Percentiles rank a stretch among this genome's conserved stretches.
These are phyloP conservation scores for Aspergillus incahuasiensis DNA, from an alignment of 495 filamentous ascomycete species.

Conservation along the genomic window DNA sequence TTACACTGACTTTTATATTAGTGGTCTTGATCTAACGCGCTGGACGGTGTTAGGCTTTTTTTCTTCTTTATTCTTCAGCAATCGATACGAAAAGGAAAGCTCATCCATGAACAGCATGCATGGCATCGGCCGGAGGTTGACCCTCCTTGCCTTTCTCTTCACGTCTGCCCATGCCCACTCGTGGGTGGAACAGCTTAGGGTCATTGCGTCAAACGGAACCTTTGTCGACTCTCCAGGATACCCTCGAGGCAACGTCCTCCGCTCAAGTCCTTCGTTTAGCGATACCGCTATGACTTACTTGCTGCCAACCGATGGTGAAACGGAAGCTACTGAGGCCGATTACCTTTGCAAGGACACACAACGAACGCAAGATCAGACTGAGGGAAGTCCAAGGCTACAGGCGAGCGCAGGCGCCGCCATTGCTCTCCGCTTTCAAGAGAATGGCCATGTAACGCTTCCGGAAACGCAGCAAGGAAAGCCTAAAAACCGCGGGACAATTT, in stretches of 20 bases:
- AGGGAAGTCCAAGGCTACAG: slow-evolving; percentile 56
- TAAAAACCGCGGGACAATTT: slow-evolving; percentile 66
- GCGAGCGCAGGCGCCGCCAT: slow-evolving; percentile 64
- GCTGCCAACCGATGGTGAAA: slow-evolving; percentile 45
- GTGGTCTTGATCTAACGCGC: slow-evolving; percentile 11
- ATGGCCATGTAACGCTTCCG: slow-evolving; percentile 77
- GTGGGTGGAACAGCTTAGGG: slow-evolving; percentile 72
- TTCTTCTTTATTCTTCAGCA: neutral
- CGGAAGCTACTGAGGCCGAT: slow-evolving; percentile 22
- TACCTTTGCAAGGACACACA: slow-evolving; percentile 55
- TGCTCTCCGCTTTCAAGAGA: slow-evolving; percentile 75
- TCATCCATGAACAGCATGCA: neutral
- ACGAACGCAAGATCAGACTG: slow-evolving; percentile 47
- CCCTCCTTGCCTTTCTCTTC: slow-evolving; percentile 31
- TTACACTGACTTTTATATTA: slow-evolving; percentile 3
- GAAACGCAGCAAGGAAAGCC: slow-evolving; percentile 58
- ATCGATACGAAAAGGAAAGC: neutral
- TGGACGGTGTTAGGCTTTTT: slow-evolving; percentile 14
- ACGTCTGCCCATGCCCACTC: slow-evolving; percentile 53
- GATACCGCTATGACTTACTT: slow-evolving; percentile 50
- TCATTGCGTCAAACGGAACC: slow-evolving; percentile 68
- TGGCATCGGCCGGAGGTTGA: slow-evolving; percentile 8
- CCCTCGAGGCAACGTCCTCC: slow-evolving; percentile 54
- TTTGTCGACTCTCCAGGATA: slow-evolving; percentile 67
- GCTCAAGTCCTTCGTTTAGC: slow-evolving; percentile 43